Percentiles rank a stretch among this genome's conserved stretches.
Evolutionary conservation across 2,329 filamentous ascomycete species (phyloP).

Genomic region (Xylariaceae sp.): DNA sequence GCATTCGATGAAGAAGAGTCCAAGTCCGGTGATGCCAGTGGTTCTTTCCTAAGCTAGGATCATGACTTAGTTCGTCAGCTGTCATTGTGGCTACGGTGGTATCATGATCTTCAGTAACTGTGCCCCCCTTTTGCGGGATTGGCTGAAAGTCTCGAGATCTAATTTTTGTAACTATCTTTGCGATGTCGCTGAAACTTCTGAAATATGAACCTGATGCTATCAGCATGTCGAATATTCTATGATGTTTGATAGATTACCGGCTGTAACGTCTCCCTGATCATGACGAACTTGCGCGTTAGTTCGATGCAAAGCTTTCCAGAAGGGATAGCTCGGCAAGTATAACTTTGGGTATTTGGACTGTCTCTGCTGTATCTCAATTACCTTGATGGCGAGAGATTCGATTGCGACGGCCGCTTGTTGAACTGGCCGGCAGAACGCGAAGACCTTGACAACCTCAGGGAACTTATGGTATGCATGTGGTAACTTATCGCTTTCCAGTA

Average conservation of each 20-base stretch:
- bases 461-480: slow-evolving; percentile 53
- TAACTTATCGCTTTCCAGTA: slow-evolving; percentile 53
- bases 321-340: slow-evolving; percentile 59
- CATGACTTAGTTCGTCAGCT: slow-evolving; percentile 45
- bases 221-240: slow-evolving; percentile 5
- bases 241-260: slow-evolving; percentile 45
- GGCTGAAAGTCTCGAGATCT: slow-evolving; percentile 47
- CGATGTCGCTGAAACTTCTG: slow-evolving; percentile 52
- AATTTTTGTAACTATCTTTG: slow-evolving; percentile 50
- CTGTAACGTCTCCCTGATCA: slow-evolving; percentile 63
- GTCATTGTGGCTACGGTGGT: slow-evolving; percentile 48
- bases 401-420: slow-evolving; percentile 57
- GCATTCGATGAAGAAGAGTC: slow-evolving; percentile 56
- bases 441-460: slow-evolving; percentile 57
- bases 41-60: slow-evolving; percentile 43
- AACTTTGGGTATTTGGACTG: slow-evolving; percentile 48
- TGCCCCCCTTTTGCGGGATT: slow-evolving; percentile 33
- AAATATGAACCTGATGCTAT: slow-evolving; percentile 45
- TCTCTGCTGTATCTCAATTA: slow-evolving; percentile 53
- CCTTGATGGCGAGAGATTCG: slow-evolving; percentile 52
- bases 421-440: slow-evolving; percentile 61
- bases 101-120: slow-evolving; percentile 35
- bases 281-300: slow-evolving; percentile 64
- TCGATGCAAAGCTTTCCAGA: slow-evolving; percentile 58
- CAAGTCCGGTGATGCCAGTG: slow-evolving; percentile 55